A percentile compares a stretch with the other conserved stretches of the same genome.
Evolutionary conservation across 192 early-diverging fungal species (phyloP).

Genomic region (Coemansia pectinata): DNA sequence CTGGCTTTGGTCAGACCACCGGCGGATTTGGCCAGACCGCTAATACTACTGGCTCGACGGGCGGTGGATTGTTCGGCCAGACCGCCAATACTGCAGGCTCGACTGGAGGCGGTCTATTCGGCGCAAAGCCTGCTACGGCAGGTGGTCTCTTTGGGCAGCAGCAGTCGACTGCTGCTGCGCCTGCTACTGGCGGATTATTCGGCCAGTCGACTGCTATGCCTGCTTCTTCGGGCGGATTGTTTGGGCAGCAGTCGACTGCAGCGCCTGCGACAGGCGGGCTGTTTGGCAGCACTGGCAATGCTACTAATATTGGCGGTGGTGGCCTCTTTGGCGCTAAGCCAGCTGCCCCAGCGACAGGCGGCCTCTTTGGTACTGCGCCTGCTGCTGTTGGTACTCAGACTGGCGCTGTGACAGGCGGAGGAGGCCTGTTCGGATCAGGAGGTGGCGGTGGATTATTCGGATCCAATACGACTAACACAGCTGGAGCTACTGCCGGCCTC

Average conservation of each 20-base stretch:
- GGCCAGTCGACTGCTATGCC: conserved; percentile 10
- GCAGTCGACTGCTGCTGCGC: not conserved
- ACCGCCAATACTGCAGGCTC: conserved; percentile 1
- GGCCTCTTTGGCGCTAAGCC: conserved; percentile 40
- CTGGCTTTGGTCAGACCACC: conserved; percentile 21
- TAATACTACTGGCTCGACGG: conserved; percentile 10
- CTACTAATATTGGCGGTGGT: conserved; percentile 15
- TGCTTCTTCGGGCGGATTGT: conserved; percentile 9
- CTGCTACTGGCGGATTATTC: conserved; percentile 14
- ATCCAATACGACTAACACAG: conserved; percentile 13
- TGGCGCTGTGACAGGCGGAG: not conserved
- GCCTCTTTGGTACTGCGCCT: conserved; percentile 14
- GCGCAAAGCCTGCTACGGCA: not conserved
- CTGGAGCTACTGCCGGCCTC: conserved; percentile 25
- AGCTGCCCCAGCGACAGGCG: not conserved
- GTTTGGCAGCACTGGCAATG: conserved; percentile 17
- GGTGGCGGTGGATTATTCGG: conserved; percentile 13
- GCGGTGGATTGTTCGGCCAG: conserved; percentile 25
- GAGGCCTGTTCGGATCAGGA: conserved; percentile 10
- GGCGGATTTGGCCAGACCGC: conserved; percentile 33
- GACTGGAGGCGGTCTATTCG: conserved; percentile 40
- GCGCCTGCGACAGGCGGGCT: conserved; percentile 16
- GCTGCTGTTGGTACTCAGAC: conserved; percentile 15
- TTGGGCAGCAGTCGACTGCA: conserved; percentile 27
- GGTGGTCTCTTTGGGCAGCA: too few relatives aligned